Evolutionary conservation across 768 basidiomycete genomes (phyloP).

Genomic region (Phaeotremella skinneri): DNA sequence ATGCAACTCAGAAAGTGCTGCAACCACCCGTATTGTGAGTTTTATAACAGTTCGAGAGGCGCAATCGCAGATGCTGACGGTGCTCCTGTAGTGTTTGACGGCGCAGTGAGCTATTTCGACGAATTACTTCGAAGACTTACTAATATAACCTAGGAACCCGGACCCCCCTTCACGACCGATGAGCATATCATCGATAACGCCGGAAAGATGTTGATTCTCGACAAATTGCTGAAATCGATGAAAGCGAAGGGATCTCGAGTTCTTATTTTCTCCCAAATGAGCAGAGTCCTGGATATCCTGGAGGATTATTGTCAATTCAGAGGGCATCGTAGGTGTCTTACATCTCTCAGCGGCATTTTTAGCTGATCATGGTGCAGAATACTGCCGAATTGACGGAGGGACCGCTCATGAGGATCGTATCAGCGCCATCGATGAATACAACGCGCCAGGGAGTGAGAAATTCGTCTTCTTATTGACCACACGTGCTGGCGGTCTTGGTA

Average conservation of each 20-base stretch:
- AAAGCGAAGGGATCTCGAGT: conserved; percentile 90
- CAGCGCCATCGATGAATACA: conserved; percentile 93
- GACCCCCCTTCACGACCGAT: conserved; percentile 96
- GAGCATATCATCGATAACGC: conserved; percentile 91
- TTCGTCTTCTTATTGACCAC: conserved; percentile 96
- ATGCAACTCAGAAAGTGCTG: conserved; percentile 74
- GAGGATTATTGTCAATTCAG: conserved; percentile 97
- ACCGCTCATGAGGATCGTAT: conserved; percentile 98
- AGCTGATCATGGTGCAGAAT: conserved; percentile 58
- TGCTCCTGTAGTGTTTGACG: conserved; percentile 48
- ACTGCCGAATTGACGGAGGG: conserved; percentile 93
- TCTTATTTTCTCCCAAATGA: conserved; percentile 99
- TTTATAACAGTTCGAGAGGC: background rate
- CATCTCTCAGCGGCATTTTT: background rate
- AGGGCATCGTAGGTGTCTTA: conserved; percentile 65
- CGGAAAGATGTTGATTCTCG: conserved; percentile 96
- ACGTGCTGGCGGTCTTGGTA: conserved; percentile 92
- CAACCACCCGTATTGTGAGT: conserved; percentile 53
- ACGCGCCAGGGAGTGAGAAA: conserved; percentile 87
- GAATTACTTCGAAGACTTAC: background rate
- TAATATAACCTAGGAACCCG: conserved; percentile 67
- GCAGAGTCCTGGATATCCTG: conserved; percentile 93
- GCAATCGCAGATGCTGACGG: background rate
- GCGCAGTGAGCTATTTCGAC: conserved; percentile 36
- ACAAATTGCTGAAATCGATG: conserved; percentile 84